These are phyloP conservation scores for Iris macrosiphon DNA, from an alignment of 106 monocot species.

Conservation along the genomic window DNA sequence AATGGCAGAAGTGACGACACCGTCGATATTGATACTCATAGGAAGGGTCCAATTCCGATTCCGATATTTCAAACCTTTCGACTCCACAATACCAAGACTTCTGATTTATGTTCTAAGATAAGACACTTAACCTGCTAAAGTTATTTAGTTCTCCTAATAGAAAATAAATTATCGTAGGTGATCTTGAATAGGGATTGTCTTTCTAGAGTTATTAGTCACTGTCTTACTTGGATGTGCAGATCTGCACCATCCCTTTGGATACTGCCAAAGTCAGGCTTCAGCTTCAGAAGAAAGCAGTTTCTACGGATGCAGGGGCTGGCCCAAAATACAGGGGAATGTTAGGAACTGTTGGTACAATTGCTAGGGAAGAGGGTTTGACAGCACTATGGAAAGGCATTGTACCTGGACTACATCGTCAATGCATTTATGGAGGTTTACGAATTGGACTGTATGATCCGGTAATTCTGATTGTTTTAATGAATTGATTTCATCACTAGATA, in stretches of 20 bases:
- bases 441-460: constrained; percentile 91
- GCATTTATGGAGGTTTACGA: constrained; percentile 72
- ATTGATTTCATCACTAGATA: too few relatives aligned
- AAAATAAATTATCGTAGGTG: too few relatives aligned
- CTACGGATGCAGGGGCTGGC: constrained; percentile 9
- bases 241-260: constrained; percentile 85
- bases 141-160: too few relatives aligned
- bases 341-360: constrained; percentile 77
- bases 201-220: not conserved
- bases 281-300: constrained; percentile 58
- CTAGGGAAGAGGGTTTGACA: constrained; percentile 68
- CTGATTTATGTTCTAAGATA: too few relatives aligned
- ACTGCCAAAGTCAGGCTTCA: constrained; percentile 95
- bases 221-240: constrained; percentile 22
- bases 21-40: too few relatives aligned
- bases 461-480: too few relatives aligned
- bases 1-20: too few relatives aligned
- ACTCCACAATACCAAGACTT: too few relatives aligned
- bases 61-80: too few relatives aligned
- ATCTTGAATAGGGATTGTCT: too few relatives aligned
- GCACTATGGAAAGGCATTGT: constrained; percentile 92
- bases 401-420: constrained; percentile 84
- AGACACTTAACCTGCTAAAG: too few relatives aligned
- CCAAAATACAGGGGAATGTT: constrained; percentile 75
- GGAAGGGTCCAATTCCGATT: too few relatives aligned